These are phyloP conservation scores for Linum tenue DNA, from an alignment of 345 rosid species.

Conservation along the genomic window DNA sequence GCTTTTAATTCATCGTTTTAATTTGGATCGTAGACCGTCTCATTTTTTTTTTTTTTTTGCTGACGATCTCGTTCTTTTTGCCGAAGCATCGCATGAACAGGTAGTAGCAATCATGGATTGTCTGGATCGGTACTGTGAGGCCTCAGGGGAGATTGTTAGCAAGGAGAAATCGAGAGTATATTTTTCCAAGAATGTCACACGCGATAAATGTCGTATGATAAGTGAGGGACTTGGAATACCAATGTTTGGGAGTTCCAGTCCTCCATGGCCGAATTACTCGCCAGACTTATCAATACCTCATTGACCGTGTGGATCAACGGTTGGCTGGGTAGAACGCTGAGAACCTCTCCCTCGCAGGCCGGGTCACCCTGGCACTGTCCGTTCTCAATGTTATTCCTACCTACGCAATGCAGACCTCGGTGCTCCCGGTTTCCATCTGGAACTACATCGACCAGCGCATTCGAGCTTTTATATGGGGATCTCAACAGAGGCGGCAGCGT, in stretches of 20 bases:
- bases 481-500: not conserved
- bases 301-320: not conserved
- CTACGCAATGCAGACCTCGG: not conserved
- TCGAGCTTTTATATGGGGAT: not conserved
- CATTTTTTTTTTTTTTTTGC: not conserved
- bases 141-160: not conserved
- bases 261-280: not conserved
- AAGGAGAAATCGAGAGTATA: not conserved
- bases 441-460: not conserved
- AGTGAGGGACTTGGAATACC: not conserved
- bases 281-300: not conserved
- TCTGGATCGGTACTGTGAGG: not conserved
- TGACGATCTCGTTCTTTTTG: not conserved
- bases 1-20: too few species aligned
- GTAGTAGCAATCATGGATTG: not conserved
- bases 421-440: not conserved
- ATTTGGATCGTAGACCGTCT: too few species aligned
- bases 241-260: not conserved
- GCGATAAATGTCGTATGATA: not conserved
- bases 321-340: not conserved
- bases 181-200: not conserved
- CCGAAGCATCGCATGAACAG: not conserved
- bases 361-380: not conserved
- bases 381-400: not conserved
- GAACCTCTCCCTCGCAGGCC: not conserved